A percentile compares a stretch with the other conserved stretches of the same genome.
phyloP scores from a whole-genome alignment of 2,329 filamentous ascomycete genomes.

The Aspergillus sp. region DNA sequence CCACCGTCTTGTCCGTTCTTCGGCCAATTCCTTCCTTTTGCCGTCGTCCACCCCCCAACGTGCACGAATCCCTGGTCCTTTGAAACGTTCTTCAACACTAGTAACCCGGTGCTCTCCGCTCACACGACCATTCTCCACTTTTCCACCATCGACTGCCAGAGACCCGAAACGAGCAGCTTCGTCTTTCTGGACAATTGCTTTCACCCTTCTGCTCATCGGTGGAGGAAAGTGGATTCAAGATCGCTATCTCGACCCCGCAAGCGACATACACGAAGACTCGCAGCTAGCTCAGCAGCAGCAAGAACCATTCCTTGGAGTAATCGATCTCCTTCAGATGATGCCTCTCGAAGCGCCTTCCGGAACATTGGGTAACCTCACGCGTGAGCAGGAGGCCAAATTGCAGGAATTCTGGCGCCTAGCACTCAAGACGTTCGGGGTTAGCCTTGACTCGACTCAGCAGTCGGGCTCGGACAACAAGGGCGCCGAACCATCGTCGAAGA shows the following conservation, averaged over 20 bases:
- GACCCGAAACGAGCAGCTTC: constrained; percentile 26
- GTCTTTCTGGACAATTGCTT: constrained; percentile 30
- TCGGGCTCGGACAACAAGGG: constrained; percentile 9
- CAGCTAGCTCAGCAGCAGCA: constrained; percentile 10
- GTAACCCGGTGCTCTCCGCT: constrained; percentile 14
- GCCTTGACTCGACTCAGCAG: constrained; percentile 6
- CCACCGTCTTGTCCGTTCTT: constrained; percentile 25
- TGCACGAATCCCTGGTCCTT: neutral
- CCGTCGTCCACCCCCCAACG: constrained; percentile 9
- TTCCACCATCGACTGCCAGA: constrained; percentile 10
- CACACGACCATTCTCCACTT: constrained; percentile 21
- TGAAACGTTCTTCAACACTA: constrained; percentile 5
- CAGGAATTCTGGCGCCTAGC: constrained; percentile 75
- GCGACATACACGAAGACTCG: constrained; percentile 5
- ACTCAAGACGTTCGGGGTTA: constrained; percentile 65
- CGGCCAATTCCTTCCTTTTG: constrained; percentile 19
- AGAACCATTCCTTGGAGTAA: constrained; percentile 23
- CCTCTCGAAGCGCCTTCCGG: constrained; percentile 42
- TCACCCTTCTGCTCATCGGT: constrained; percentile 25
- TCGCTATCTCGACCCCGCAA: constrained; percentile 19
- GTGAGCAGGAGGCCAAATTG: constrained; percentile 80
- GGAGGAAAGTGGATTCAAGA: constrained; percentile 28
- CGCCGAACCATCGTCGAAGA: constrained; percentile 26
- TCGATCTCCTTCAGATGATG: constrained; percentile 32
- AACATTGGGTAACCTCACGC: constrained; percentile 76